phyloP scores from a whole-genome alignment of 352 stramenopile genomes.

The Aphanomyces stellatus region DNA sequence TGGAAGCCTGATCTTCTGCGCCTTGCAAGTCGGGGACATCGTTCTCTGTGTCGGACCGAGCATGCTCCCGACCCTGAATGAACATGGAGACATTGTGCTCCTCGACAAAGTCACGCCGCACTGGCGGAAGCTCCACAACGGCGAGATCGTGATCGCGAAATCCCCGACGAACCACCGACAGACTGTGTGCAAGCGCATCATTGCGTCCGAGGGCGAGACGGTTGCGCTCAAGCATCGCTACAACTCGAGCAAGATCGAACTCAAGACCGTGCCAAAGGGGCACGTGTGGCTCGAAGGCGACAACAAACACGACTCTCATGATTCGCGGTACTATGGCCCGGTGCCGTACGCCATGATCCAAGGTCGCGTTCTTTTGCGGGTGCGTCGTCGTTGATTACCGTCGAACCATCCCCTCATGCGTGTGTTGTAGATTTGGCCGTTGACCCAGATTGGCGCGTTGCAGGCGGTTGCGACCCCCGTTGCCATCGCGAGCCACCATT shows the following conservation, averaged over 20 bases:
- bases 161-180: slow-evolving; percentile 76
- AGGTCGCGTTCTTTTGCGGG: slow-evolving; percentile 79
- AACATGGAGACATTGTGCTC: slow-evolving; percentile 82
- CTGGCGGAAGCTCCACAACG: slow-evolving; percentile 49
- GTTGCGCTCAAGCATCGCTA: slow-evolving; percentile 42
- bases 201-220: slow-evolving; percentile 72
- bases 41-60: slow-evolving; percentile 84
- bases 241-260: slow-evolving; percentile 17
- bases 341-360: slow-evolving; percentile 88
- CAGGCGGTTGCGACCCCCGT: slow-evolving; percentile 22
- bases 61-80: slow-evolving; percentile 88
- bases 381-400: slow-evolving; percentile 36
- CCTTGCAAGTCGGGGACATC: slow-evolving; percentile 59
- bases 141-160: slow-evolving; percentile 84
- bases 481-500: too few relatives aligned
- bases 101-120: slow-evolving; percentile 80
- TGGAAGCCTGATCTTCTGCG: slow-evolving; percentile 55
- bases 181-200: slow-evolving; percentile 87
- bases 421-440: slow-evolving; percentile 59
- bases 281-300: slow-evolving; percentile 97
- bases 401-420: not conserved
- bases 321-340: slow-evolving; percentile 93
- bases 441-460: slow-evolving; percentile 55
- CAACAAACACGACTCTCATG: slow-evolving; percentile 93
- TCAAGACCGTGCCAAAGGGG: slow-evolving; percentile 60